These are phyloP conservation scores for Zygosaccharomyces siamensis DNA, from an alignment of 805 yeast genomes.

Conservation along the genomic window DNA sequence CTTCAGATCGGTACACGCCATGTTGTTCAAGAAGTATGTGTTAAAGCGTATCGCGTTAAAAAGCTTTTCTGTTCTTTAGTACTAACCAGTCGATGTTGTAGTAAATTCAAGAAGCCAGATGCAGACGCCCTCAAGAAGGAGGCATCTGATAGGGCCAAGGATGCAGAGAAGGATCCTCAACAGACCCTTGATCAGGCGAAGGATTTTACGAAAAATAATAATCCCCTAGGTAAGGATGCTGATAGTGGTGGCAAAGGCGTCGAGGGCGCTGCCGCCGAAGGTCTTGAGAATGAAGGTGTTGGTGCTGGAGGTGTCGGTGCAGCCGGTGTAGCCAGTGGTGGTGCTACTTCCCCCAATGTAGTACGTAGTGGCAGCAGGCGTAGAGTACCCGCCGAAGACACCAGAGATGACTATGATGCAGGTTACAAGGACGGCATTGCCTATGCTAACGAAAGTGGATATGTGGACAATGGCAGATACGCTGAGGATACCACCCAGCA, in stretches of 20 bases:
- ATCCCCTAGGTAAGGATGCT: neutral
- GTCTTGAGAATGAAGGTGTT: neutral
- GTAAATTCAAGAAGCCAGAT: slow-evolving; percentile 2
- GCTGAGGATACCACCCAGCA: neutral
- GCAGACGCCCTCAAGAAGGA: neutral
- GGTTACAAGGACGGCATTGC: neutral
- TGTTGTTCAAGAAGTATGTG: slow-evolving; percentile 4
- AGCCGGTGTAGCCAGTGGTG: neutral
- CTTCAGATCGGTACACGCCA: neutral
- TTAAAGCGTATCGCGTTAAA: neutral
- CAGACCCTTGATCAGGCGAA: neutral
- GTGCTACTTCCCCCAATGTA: neutral
- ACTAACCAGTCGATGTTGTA: neutral
- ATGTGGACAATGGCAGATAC: neutral
- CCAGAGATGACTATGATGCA: neutral
- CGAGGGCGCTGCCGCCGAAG: neutral
- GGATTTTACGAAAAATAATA: neutral
- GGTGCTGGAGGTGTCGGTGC: neutral
- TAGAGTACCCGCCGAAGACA: neutral
- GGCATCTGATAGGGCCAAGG: neutral
- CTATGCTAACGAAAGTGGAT: neutral
- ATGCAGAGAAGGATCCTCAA: slow-evolving; percentile 1
- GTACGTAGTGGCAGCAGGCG: slow-evolving; percentile 1
- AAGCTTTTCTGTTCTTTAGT: neutral
- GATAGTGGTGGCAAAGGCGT: neutral